Evolutionary conservation across 345 rosid genomes (phyloP).

Genomic region (Boechera retrofracta): DNA sequence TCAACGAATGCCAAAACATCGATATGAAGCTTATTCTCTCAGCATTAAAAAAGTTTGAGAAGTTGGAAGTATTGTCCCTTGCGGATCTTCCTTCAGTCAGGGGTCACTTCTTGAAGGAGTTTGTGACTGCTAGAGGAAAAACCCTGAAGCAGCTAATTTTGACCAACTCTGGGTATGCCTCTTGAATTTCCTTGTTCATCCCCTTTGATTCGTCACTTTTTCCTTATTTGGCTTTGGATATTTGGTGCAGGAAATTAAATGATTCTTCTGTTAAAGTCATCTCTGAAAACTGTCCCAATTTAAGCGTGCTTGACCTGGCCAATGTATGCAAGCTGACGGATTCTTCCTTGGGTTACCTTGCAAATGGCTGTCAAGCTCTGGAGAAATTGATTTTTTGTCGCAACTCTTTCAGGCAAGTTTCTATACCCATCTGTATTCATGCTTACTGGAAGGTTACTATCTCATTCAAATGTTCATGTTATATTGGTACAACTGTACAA

Average conservation of each 20-base stretch:
- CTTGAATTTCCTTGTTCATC: slow-evolving; percentile 25
- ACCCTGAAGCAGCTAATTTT: slow-evolving; percentile 73
- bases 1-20: slow-evolving; percentile 79
- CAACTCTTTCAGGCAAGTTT: slow-evolving; percentile 73
- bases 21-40: slow-evolving; percentile 65
- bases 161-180: slow-evolving; percentile 70
- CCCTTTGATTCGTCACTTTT: slow-evolving; percentile 19
- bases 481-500: background rate
- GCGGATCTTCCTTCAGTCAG: slow-evolving; percentile 65
- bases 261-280: slow-evolving; percentile 76
- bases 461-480: background rate
- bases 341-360: slow-evolving; percentile 74
- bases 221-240: slow-evolving; percentile 8
- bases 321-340: slow-evolving; percentile 79
- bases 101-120: slow-evolving; percentile 61
- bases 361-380: slow-evolving; percentile 70
- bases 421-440: background rate
- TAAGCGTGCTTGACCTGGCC: slow-evolving; percentile 65
- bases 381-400: slow-evolving; percentile 66
- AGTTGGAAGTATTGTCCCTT: slow-evolving; percentile 73
- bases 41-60: slow-evolving; percentile 64
- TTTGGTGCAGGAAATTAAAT: slow-evolving; percentile 73
- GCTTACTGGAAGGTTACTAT: background rate
- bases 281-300: slow-evolving; percentile 66
- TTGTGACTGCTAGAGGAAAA: slow-evolving; percentile 55